Percentiles rank a stretch among this genome's conserved stretches.
Evolutionary conservation across 2,329 filamentous ascomycete species (phyloP).

Genomic region (Colletotrichum melonis): DNA sequence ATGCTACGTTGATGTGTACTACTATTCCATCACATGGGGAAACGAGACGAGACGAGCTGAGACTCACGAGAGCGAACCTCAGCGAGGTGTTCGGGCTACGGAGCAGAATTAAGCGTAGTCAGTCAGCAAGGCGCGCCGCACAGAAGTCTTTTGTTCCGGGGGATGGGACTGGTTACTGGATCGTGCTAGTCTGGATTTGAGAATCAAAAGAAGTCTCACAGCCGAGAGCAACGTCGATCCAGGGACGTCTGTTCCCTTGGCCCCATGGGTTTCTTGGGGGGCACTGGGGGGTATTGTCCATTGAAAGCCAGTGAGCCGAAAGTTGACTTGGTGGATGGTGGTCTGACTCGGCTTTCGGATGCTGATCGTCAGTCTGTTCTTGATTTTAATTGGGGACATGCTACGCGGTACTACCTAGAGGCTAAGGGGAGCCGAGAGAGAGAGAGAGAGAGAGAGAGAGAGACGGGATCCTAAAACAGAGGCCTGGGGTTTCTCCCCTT

Average conservation of each 20-base stretch:
- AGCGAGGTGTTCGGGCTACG: neutral
- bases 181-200: too few relatives aligned
- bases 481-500: too few relatives aligned
- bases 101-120: neutral
- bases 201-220: neutral
- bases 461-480: neutral
- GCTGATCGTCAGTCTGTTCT: slow-evolving; percentile 20
- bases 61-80: too few relatives aligned
- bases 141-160: neutral
- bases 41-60: too few relatives aligned
- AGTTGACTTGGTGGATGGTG: neutral
- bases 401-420: too few relatives aligned
- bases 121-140: neutral
- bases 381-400: slow-evolving; percentile 12
- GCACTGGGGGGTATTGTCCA: too few relatives aligned
- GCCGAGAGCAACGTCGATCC: neutral
- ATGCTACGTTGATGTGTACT: too few relatives aligned
- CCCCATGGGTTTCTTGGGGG: neutral
- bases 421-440: neutral
- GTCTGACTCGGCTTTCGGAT: slow-evolving; percentile 28
- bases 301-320: neutral
- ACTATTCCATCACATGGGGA: too few relatives aligned
- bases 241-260: neutral
- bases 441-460: neutral
- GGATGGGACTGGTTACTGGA: neutral